phyloP scores from a whole-genome alignment of 805 yeast genomes.

The Trichomonascus vanleenenianus region DNA sequence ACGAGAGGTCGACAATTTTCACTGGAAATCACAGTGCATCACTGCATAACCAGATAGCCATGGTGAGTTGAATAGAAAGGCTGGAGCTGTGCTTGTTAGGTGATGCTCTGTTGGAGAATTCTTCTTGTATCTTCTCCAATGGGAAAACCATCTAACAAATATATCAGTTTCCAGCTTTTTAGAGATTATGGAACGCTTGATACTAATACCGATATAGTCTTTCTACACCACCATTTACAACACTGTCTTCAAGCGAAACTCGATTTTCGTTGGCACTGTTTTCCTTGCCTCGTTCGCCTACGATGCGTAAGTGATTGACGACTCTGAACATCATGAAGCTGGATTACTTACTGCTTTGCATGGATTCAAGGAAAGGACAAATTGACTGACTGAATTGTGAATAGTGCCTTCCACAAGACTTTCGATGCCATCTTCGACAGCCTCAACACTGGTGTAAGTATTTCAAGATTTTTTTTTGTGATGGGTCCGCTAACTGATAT shows the following conservation, averaged over 20 bases:
- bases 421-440: conserved; percentile 31
- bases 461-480: background rate
- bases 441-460: conserved; percentile 31
- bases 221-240: conserved; percentile 48
- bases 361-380: too few relatives aligned
- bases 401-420: conserved; percentile 29
- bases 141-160: too few relatives aligned
- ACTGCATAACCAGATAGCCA: too few relatives aligned
- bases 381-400: conserved; percentile 8
- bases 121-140: too few relatives aligned
- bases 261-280: conserved; percentile 75
- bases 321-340: too few relatives aligned
- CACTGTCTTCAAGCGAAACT: conserved; percentile 79
- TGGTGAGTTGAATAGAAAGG: too few relatives aligned
- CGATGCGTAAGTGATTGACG: conserved; percentile 32
- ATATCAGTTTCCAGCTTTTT: too few relatives aligned
- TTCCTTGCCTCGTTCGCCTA: conserved; percentile 80
- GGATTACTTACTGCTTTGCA: too few relatives aligned
- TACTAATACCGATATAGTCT: conserved; percentile 17
- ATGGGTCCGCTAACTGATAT: background rate
- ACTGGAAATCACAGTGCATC: too few relatives aligned
- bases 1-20: background rate
- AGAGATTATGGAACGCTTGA: background rate
- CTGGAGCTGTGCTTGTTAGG: too few relatives aligned
- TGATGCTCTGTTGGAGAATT: too few relatives aligned